A percentile compares a stretch with the other conserved stretches of the same genome.
These are phyloP conservation scores for Chlorella sp. DNA, from an alignment of 139 green algal species.

Conservation along the genomic window DNA sequence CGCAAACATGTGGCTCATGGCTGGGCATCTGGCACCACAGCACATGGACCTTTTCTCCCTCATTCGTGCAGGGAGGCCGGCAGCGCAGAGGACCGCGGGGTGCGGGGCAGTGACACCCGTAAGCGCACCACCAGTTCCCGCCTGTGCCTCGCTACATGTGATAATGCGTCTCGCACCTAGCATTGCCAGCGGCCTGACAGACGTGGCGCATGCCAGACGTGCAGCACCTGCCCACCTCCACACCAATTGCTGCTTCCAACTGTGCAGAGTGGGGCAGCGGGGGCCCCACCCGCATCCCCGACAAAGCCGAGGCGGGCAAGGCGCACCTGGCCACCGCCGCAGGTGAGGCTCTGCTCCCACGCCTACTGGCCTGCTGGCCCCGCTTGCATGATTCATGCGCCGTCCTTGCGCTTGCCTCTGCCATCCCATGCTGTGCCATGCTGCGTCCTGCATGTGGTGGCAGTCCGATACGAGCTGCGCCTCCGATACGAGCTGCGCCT, in stretches of 20 bases:
- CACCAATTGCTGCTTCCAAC: background rate
- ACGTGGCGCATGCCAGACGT: background rate
- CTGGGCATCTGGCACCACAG: no score
- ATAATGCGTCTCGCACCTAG: no score
- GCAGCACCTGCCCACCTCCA: background rate
- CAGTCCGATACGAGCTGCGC: no score
- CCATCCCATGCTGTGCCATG: no score
- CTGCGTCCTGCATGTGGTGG: no score
- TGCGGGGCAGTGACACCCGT: conserved; percentile 17
- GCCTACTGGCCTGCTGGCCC: no score
- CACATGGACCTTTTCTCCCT: background rate
- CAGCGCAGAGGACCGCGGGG: background rate
- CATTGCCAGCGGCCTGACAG: no score
- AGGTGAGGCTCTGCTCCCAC: background rate
- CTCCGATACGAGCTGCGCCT: no score
- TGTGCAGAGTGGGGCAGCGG: background rate
- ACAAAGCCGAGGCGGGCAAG: background rate
- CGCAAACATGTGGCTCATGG: background rate
- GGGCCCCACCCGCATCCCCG: conserved; percentile 5
- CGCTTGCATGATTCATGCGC: background rate
- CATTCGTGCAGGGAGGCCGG: background rate
- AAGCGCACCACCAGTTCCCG: no score
- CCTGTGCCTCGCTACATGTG: no score
- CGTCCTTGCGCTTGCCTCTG: background rate
- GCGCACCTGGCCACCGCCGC: background rate